phyloP scores from a whole-genome alignment of 140 eudicot genomes.

The Senecio squalidus region DNA sequence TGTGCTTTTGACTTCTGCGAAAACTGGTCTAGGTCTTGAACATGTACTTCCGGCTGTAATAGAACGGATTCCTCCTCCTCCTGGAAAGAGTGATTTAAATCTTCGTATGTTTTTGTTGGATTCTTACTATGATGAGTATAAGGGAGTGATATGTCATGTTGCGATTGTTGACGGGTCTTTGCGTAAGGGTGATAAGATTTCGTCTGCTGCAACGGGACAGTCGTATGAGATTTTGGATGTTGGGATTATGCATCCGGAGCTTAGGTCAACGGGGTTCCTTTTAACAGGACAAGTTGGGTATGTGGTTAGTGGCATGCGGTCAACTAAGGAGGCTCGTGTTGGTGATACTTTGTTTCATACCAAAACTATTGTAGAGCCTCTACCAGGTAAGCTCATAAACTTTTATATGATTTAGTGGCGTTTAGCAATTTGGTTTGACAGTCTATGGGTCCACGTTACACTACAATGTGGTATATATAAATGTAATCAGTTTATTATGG shows the following conservation, averaged over 20 bases:
- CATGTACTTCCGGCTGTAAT: constrained; percentile 97
- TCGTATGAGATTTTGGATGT: constrained; percentile 85
- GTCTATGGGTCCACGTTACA: neutral
- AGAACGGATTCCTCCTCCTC: constrained; percentile 93
- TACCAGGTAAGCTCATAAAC: constrained; percentile 60
- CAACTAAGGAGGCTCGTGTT: constrained; percentile 92
- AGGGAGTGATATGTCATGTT: constrained; percentile 96
- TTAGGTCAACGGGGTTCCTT: constrained; percentile 70
- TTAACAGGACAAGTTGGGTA: constrained; percentile 96
- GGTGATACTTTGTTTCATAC: constrained; percentile 83
- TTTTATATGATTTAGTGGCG: neutral
- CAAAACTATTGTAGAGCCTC: constrained; percentile 63
- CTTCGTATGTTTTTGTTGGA: constrained; percentile 91
- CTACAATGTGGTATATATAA: neutral
- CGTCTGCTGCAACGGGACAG: constrained; percentile 79
- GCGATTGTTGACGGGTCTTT: constrained; percentile 93
- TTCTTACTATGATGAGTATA: constrained; percentile 94
- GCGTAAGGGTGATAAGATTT: constrained; percentile 73
- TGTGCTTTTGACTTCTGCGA: constrained; percentile 89
- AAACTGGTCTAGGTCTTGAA: constrained; percentile 92
- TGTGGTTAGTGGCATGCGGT: constrained; percentile 90
- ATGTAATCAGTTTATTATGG: neutral
- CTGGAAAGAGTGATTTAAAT: constrained; percentile 51
- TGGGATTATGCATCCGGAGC: constrained; percentile 98
- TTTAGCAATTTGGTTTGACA: neutral